These are phyloP conservation scores for Cadophora sp. DNA, from an alignment of 2,329 filamentous ascomycete genomes.

Conservation along the genomic window DNA sequence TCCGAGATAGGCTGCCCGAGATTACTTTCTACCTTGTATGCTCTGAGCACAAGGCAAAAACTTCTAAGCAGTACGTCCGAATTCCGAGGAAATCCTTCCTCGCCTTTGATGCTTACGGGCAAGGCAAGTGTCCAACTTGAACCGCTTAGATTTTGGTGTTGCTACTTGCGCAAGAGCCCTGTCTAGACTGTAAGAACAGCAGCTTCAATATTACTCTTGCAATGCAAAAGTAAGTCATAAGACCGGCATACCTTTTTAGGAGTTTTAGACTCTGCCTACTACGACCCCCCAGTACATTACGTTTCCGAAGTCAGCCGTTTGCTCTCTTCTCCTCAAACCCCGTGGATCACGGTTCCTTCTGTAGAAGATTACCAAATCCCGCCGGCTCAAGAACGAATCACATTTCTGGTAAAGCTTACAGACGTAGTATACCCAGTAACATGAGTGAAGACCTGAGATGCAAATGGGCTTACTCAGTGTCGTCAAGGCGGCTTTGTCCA, in stretches of 20 bases:
- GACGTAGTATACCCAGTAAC: background rate
- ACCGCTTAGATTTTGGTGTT: too few relatives aligned
- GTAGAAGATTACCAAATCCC: constrained; percentile 1
- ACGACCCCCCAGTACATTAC: background rate
- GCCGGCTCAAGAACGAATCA: background rate
- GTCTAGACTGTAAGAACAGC: too few relatives aligned
- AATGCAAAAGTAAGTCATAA: too few relatives aligned
- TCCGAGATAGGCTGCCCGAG: background rate
- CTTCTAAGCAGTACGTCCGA: background rate
- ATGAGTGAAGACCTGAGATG: background rate
- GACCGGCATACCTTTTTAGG: too few relatives aligned
- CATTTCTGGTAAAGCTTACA: background rate
- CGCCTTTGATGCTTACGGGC: background rate
- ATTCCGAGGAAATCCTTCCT: background rate
- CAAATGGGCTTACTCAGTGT: background rate
- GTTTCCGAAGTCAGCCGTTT: background rate
- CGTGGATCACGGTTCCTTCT: background rate
- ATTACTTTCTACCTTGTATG: background rate
- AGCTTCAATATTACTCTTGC: too few relatives aligned
- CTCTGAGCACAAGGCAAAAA: background rate
- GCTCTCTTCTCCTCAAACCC: background rate
- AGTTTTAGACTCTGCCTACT: too few relatives aligned
- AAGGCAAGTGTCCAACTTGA: too few relatives aligned
- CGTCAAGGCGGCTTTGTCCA: background rate
- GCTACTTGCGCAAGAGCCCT: too few relatives aligned